Evolutionary conservation across 208 protist genomes (phyloP).

Genomic region (Tritrichomonas foetus): DNA sequence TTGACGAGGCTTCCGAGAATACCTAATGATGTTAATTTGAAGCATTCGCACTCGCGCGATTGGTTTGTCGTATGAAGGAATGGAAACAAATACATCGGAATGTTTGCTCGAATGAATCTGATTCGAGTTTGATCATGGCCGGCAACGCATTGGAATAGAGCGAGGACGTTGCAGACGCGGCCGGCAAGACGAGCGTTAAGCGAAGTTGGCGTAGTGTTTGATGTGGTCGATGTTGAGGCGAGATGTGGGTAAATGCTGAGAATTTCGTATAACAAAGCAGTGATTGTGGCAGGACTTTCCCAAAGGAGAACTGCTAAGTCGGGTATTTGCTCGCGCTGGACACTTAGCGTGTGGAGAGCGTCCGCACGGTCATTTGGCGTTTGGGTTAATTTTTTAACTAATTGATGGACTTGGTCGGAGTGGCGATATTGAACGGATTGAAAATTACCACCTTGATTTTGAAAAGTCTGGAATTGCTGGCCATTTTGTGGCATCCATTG

Average conservation of each 20-base stretch:
- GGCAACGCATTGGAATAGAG: slow-evolving; percentile 94
- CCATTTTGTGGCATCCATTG: too few species aligned
- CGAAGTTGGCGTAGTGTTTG: slow-evolving; percentile 45
- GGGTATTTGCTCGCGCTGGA: background rate
- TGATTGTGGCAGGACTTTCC: slow-evolving; percentile 91
- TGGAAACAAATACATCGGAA: slow-evolving; percentile 97
- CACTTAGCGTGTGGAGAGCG: background rate
- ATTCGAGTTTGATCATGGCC: slow-evolving; percentile 85
- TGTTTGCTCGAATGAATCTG: slow-evolving; percentile 89
- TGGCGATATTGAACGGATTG: too few species aligned
- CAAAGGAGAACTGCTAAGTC: slow-evolving; percentile 85
- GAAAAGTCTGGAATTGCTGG: too few species aligned
- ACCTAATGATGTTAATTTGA: slow-evolving; percentile 91
- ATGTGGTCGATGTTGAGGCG: slow-evolving; percentile 63
- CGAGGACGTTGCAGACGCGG: slow-evolving; percentile 83
- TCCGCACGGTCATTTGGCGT: background rate
- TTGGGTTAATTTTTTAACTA: background rate
- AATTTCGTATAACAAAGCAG: slow-evolving; percentile 90
- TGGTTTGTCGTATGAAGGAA: slow-evolving; percentile 89
- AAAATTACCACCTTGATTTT: too few species aligned
- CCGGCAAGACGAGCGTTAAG: background rate
- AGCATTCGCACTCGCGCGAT: slow-evolving; percentile 83
- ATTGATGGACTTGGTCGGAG: background rate
- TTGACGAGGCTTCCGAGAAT: slow-evolving; percentile 97
- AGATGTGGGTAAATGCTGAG: slow-evolving; percentile 92